Evolutionary conservation across 2,329 filamentous ascomycete species (phyloP).

Genomic region (Tolypocladium tundrense): DNA sequence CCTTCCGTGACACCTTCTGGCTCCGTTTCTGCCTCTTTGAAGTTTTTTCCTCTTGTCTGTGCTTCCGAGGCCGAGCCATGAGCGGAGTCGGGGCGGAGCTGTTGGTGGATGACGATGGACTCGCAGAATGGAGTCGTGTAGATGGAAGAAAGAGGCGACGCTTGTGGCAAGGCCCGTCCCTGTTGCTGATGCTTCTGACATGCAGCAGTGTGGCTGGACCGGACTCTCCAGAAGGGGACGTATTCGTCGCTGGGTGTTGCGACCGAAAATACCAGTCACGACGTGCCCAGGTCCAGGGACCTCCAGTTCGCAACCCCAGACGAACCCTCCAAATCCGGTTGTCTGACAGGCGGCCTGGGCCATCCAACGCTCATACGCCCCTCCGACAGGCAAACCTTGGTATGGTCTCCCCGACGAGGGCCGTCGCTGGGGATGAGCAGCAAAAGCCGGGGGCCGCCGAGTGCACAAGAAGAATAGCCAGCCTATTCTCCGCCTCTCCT

Average conservation of each 20-base stretch:
- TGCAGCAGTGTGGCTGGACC: not conserved
- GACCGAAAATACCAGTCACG: no score
- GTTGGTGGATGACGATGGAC: not conserved
- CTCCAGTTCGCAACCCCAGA: not conserved
- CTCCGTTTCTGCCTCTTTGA: not conserved
- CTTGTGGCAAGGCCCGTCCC: not conserved
- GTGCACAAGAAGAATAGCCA: not conserved
- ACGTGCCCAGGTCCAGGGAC: not conserved
- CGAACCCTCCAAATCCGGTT: not conserved
- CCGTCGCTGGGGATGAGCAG: not conserved
- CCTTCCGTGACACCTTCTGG: not conserved
- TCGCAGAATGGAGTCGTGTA: not conserved
- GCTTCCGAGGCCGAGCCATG: not conserved
- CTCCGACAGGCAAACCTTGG: not conserved
- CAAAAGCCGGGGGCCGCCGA: not conserved
- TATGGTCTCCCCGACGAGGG: not conserved
- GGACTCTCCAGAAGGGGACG: not conserved
- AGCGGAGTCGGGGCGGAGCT: not conserved
- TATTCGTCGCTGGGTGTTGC: not conserved
- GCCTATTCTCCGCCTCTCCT: not conserved
- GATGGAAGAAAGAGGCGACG: not conserved
- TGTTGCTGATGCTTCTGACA: not conserved
- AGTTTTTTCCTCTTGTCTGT: not conserved
- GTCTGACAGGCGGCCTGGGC: not conserved
- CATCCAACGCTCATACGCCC: not conserved